Conservation (phyloP, 208 protist species). For the Angomonas ambiguus region DNA sequence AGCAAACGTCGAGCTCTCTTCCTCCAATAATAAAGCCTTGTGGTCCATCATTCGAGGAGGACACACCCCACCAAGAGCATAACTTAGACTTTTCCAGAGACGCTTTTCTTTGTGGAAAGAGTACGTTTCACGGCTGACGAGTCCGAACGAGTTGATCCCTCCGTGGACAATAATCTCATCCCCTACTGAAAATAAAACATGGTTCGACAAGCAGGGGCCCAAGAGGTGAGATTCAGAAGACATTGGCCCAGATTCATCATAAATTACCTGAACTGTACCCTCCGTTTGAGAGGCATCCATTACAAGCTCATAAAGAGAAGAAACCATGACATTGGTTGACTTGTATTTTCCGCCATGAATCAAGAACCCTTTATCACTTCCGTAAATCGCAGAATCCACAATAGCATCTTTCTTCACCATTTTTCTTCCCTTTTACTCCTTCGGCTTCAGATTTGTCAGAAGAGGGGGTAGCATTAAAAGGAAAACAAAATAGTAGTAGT, state of each 20-base stretch:
- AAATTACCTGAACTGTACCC: neutral
- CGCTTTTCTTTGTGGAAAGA: constrained; percentile 9
- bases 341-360: neutral
- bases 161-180: constrained; percentile 18
- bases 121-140: constrained; percentile 7
- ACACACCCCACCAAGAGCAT: constrained; percentile 14
- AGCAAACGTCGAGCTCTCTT: neutral
- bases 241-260: neutral
- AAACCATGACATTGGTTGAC: neutral
- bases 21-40: constrained; percentile 5
- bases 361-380: neutral
- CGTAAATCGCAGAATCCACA: neutral
- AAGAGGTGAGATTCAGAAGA: neutral
- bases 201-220: constrained; percentile 14
- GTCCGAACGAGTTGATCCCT: constrained; percentile 11
- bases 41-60: constrained; percentile 20
- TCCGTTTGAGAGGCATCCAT: neutral
- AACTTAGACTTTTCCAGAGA: constrained; percentile 12
- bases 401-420: neutral
- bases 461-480: no score
- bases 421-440: neutral
- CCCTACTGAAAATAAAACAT: constrained; percentile 12
- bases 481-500: no score
- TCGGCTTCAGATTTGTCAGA: neutral
- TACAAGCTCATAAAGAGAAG: neutral